Evolutionary conservation across 805 yeast genomes (phyloP), one percentile per base, ranked within the genome.

Genomic region (Saccharomycopsis fibuligera): DNA sequence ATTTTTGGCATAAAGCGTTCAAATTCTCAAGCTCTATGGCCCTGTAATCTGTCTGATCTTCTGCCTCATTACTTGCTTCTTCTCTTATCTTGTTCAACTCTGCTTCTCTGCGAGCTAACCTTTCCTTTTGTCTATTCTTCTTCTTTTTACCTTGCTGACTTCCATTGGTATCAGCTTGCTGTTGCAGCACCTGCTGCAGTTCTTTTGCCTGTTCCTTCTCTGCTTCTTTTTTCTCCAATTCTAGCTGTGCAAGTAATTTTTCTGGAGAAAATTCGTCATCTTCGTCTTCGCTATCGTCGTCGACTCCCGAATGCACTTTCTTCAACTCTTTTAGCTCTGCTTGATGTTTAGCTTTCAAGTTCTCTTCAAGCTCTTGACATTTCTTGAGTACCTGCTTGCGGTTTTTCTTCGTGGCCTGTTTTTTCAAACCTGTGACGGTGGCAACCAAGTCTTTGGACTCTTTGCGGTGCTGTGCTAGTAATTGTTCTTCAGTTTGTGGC

Each of bases 71-170:
- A 12, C 69, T 68, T 0, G 97, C 96, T 55, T 86, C 82, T 25
- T 73, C 76, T 56, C 77, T 74, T 44, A 85, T 68, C 44, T 70
- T 69, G 24, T 77, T 81, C 17, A 81, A 72, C 49, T 82, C 83
- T 1, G 83, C 87, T 41, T 86, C 81, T 50, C 96, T 72, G 60
- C 74, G 78, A 0, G 91, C 95, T 22, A 88, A 61, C 57, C 86
- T 73, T 59, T 89, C 97, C 65, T 84, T 86, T 54, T 87, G 93
- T 48, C 97, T 74, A 62, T 91, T 91, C 41, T 91, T 73, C 58
- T 77, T 78, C 55, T 65, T 69, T 57, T 61, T 66, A 8, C 65
- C 67, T 41, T 55, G 57, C 29, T 50, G 57, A 23, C 45, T 50
- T 12, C 24, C 41, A 21, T 24, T 27, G 41, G 25, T 25, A 12